These are phyloP conservation scores for Biancaea sappan DNA, from an alignment of 306 rosid species.

Conservation along the genomic window DNA sequence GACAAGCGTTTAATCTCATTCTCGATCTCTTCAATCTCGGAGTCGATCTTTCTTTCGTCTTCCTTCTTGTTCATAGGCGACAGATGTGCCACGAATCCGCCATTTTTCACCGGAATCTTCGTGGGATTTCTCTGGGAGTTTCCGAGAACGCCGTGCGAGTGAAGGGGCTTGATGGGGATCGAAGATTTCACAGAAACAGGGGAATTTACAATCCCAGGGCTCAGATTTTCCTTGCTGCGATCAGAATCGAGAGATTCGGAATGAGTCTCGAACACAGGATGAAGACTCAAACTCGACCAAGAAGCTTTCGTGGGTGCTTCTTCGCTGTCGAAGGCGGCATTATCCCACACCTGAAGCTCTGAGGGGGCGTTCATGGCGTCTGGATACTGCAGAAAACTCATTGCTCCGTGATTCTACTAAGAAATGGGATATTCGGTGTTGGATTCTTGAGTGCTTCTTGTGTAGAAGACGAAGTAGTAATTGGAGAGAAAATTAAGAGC, in stretches of 20 bases:
- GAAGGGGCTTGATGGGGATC: conserved; percentile 47
- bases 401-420: neutral
- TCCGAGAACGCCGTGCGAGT: conserved; percentile 21
- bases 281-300: conserved; percentile 40
- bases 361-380: conserved; percentile 50
- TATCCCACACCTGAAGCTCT: conserved; percentile 69
- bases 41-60: conserved; percentile 49
- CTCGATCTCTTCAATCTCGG: conserved; percentile 60
- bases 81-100: neutral
- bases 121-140: conserved; percentile 43
- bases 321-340: conserved; percentile 62
- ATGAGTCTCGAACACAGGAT: conserved; percentile 23
- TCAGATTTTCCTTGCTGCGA: conserved; percentile 65
- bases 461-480: neutral
- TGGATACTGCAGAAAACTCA: conserved; percentile 52
- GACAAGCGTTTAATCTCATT: conserved; percentile 54
- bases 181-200: conserved; percentile 40
- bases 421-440: neutral
- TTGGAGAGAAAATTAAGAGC: neutral
- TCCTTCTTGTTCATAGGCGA: conserved; percentile 18
- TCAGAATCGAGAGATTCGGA: conserved; percentile 47
- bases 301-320: conserved; percentile 39
- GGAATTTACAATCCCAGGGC: conserved; percentile 43
- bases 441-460: conserved; percentile 21
- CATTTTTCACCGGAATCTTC: conserved; percentile 32